Conservation (phyloP, 257 asterid species). For the Solanum arcanum region DNA sequence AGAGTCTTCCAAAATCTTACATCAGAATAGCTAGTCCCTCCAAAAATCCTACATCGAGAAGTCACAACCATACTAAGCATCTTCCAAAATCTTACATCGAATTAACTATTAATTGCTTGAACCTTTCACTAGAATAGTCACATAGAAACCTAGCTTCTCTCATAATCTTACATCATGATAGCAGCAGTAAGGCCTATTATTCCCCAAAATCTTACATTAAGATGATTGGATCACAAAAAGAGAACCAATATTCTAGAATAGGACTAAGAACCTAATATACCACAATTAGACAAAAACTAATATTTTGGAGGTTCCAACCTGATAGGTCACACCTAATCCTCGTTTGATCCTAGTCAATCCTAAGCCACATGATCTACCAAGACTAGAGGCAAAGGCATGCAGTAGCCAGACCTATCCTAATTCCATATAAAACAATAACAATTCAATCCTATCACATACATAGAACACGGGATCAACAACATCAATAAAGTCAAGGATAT, state of each 20-base stretch:
- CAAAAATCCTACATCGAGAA: background rate
- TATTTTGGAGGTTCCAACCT: background rate
- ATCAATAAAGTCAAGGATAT: background rate
- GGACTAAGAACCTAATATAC: background rate
- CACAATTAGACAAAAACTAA: background rate
- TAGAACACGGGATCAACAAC: background rate
- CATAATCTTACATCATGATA: background rate
- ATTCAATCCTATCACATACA: too few species aligned
- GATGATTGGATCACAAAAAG: background rate
- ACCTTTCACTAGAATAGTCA: background rate
- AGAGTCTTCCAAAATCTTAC: background rate
- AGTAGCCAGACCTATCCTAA: background rate
- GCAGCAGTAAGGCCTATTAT: background rate
- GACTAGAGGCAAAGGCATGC: background rate
- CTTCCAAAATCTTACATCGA: background rate
- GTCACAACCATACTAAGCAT: background rate
- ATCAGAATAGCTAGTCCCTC: background rate
- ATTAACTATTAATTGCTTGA: background rate
- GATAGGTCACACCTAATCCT: background rate
- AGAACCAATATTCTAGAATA: background rate
- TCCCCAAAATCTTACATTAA: background rate
- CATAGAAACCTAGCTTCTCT: background rate
- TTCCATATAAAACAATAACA: background rate
- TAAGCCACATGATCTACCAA: background rate
- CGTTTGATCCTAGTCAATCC: background rate